These are phyloP conservation scores for Monosporozyma siamensis DNA, from an alignment of 805 yeast genomes.

Conservation along the genomic window DNA sequence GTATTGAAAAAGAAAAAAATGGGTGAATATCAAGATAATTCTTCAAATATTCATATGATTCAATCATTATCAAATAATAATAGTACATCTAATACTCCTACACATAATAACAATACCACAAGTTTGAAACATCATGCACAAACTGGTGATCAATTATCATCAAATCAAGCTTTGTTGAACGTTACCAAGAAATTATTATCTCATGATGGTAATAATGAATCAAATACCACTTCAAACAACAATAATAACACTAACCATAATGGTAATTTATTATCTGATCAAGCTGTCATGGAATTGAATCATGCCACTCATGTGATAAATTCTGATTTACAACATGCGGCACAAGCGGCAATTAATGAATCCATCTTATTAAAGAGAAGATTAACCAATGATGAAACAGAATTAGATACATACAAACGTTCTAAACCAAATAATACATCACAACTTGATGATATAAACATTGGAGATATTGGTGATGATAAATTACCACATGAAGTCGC, in stretches of 20 bases:
- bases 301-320: neutral
- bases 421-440: conserved; percentile 3
- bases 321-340: conserved; percentile 19
- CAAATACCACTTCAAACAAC: neutral
- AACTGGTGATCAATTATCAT: no score
- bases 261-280: neutral
- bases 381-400: conserved; percentile 7
- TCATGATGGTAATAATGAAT: neutral
- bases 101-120: conserved; percentile 3
- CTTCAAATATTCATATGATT: neutral
- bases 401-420: conserved; percentile 6
- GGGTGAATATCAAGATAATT: conserved; percentile 22
- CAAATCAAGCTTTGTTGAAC: neutral
- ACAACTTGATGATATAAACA: conserved; percentile 10
- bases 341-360: conserved; percentile 23
- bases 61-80: neutral
- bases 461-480: conserved; percentile 26
- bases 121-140: neutral
- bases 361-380: conserved; percentile 15
- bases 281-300: neutral
- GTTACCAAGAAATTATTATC: neutral
- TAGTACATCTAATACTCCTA: conserved; percentile 1
- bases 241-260: neutral
- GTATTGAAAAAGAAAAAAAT: conserved; percentile 27
- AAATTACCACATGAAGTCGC: conserved; percentile 30